These are phyloP conservation scores for Rhodomyrtus tomentosa DNA, from an alignment of 345 rosid species.

Conservation along the genomic window DNA sequence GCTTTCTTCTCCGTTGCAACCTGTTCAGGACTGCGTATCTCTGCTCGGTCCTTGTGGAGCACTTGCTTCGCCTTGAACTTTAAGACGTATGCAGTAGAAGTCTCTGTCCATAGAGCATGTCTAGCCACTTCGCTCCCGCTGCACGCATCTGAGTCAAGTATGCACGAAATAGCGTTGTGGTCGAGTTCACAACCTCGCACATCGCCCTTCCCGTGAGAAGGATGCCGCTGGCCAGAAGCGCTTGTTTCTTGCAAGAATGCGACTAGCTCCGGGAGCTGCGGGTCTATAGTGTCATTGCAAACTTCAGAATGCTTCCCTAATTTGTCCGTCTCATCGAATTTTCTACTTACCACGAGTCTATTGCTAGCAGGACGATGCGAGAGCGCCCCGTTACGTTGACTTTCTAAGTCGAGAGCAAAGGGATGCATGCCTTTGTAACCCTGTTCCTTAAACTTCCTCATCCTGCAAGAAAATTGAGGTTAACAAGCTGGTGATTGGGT, in stretches of 20 bases:
- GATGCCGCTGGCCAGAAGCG: constrained; percentile 2
- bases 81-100: background rate
- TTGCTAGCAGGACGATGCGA: background rate
- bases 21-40: background rate
- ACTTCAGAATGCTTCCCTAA: background rate
- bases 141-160: background rate
- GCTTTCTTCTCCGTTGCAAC: background rate
- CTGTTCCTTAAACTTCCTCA: background rate
- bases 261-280: constrained; percentile 15
- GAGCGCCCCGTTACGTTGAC: background rate
- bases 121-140: background rate
- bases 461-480: background rate
- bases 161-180: background rate
- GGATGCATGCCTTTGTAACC: background rate
- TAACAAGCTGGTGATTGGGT: background rate
- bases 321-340: constrained; percentile 2
- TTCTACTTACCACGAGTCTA: background rate
- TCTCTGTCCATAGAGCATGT: background rate
- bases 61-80: background rate
- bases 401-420: background rate
- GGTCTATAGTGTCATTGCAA: background rate
- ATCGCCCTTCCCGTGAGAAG: background rate
- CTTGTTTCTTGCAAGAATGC: constrained; percentile 13
- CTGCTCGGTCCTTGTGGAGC: background rate
- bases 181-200: background rate